phyloP scores from a whole-genome alignment of 2,329 filamentous ascomycete species.

The Dothidotthia symphoricarpi region DNA sequence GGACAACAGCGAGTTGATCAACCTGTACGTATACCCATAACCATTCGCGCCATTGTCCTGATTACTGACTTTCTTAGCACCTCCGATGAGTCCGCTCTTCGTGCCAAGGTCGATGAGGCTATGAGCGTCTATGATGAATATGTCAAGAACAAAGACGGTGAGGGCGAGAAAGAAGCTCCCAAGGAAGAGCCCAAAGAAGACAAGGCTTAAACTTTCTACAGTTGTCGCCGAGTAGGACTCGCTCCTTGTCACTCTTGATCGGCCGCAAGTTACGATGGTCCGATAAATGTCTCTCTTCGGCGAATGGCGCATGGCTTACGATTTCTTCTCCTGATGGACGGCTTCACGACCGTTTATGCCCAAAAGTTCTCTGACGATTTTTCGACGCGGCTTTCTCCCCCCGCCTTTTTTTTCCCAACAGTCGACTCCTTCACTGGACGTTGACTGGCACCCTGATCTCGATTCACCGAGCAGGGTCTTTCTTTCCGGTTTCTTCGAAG shows the following conservation, averaged over 20 bases:
- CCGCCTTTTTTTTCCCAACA: constrained; percentile 14
- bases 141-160: constrained; percentile 69
- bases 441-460: constrained; percentile 16
- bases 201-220: constrained; percentile 40
- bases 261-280: constrained; percentile 28
- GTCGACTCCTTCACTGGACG: constrained; percentile 35
- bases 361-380: constrained; percentile 37
- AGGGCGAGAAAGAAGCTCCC: constrained; percentile 37
- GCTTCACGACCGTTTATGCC: constrained; percentile 36
- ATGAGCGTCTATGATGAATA: constrained; percentile 98
- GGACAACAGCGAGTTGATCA: constrained; percentile 92
- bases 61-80: constrained; percentile 59
- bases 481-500: constrained; percentile 21
- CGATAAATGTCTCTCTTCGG: constrained; percentile 29
- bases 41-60: neutral
- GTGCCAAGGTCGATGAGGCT: constrained; percentile 95
- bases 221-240: constrained; percentile 33
- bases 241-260: constrained; percentile 25
- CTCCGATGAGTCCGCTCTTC: constrained; percentile 83
- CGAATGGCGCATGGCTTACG: constrained; percentile 40
- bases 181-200: constrained; percentile 51
- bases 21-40: constrained; percentile 69
- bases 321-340: constrained; percentile 29
- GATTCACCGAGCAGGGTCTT: constrained; percentile 13
- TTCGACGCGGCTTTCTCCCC: constrained; percentile 24